Conservation (phyloP, 495 filamentous ascomycete genomes). For the Xylaria curta region DNA sequence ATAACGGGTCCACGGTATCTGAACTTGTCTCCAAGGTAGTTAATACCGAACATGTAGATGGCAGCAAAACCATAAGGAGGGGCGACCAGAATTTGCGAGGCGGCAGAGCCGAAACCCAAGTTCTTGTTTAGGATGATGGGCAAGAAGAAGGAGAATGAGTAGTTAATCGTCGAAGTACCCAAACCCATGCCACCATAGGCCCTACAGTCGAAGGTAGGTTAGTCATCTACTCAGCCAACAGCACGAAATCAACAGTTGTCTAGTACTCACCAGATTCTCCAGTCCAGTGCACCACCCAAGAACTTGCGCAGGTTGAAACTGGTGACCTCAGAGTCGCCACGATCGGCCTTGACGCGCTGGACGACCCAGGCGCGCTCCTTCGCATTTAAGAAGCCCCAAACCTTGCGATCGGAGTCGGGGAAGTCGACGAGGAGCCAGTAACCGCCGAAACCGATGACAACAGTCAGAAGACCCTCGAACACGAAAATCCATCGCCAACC, state of each 20-base stretch:
- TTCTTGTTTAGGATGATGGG: slow-evolving; percentile 65
- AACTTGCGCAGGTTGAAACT: slow-evolving; percentile 58
- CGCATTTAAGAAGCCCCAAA: slow-evolving; percentile 60
- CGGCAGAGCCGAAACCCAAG: slow-evolving; percentile 60
- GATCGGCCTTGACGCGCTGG: slow-evolving; percentile 60
- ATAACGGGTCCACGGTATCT: slow-evolving; percentile 61
- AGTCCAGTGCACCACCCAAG: slow-evolving; percentile 52
- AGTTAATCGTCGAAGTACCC: slow-evolving; percentile 61
- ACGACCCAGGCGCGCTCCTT: slow-evolving; percentile 60
- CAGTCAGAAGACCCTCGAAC: slow-evolving; percentile 60
- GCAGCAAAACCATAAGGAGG: slow-evolving; percentile 65
- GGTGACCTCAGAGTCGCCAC: slow-evolving; percentile 55
- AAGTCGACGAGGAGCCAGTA: slow-evolving; percentile 65
- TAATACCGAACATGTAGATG: slow-evolving; percentile 61
- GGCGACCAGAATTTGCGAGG: slow-evolving; percentile 64
- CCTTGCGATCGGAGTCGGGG: slow-evolving; percentile 59
- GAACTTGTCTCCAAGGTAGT: slow-evolving; percentile 61
- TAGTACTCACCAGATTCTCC: slow-evolving; percentile 59
- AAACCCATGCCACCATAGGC: slow-evolving; percentile 61
- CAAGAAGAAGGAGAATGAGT: slow-evolving; percentile 69
- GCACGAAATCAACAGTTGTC: not conserved
- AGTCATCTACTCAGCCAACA: not conserved
- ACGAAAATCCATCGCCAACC: slow-evolving; percentile 71
- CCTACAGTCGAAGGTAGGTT: slow-evolving; percentile 22
- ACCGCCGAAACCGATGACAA: slow-evolving; percentile 49